Evolutionary conservation across 345 rosid genomes (phyloP).

Genomic region (Arabidopsis thaliana): TAIR10.1 NC_003075.7:11670001-11670500

Average conservation of each 20-base stretch:
- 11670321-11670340: slow-evolving; percentile 43
- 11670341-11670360: slow-evolving; percentile 40
- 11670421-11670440: slow-evolving; percentile 34
- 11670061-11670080: slow-evolving; percentile 31
- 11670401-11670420: slow-evolving; percentile 41
- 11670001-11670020: slow-evolving; percentile 41
- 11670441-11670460: slow-evolving; percentile 27
- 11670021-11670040: neutral
- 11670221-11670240: slow-evolving; percentile 38
- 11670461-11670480: neutral
- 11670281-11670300: slow-evolving; percentile 41
- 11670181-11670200: slow-evolving; percentile 50
- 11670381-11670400: slow-evolving; percentile 45
- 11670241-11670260: slow-evolving; percentile 27
- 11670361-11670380: slow-evolving; percentile 47
- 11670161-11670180: slow-evolving; percentile 47
- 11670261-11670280: slow-evolving; percentile 3
- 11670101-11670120: slow-evolving; percentile 29
- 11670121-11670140: slow-evolving; percentile 37
- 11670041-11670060: neutral
- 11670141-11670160: slow-evolving; percentile 45
- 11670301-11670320: slow-evolving; percentile 46
- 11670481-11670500: slow-evolving; percentile 12
- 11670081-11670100: slow-evolving; percentile 34
- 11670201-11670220: slow-evolving; percentile 38